Conservation (phyloP, 768 basidiomycete species). For the Amanita exitialis region DNA sequence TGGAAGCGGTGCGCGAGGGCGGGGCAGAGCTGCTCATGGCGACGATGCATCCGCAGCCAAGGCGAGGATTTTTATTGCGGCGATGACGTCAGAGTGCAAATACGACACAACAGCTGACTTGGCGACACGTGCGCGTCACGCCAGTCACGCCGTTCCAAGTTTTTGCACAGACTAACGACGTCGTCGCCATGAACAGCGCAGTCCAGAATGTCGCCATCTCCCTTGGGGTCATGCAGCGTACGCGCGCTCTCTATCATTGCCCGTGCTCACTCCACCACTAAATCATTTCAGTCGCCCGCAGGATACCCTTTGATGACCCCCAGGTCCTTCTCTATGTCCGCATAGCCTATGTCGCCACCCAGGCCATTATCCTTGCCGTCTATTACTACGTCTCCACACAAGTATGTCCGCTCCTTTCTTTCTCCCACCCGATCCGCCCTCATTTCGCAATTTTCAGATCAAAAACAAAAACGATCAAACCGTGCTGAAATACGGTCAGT, state of each 20-base stretch:
- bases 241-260: slow-evolving; percentile 2
- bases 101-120: neutral
- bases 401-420: slow-evolving; percentile 30
- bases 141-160: neutral
- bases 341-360: slow-evolving; percentile 69
- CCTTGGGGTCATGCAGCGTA: slow-evolving; percentile 88
- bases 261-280: neutral
- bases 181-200: slow-evolving; percentile 54
- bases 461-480: slow-evolving; percentile 94
- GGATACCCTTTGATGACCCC: slow-evolving; percentile 87
- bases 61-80: neutral
- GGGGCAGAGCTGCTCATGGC: slow-evolving; percentile 18
- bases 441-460: slow-evolving; percentile 38
- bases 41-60: slow-evolving; percentile 18
- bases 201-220: slow-evolving; percentile 82
- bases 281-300: slow-evolving; percentile 62
- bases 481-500: slow-evolving; percentile 88
- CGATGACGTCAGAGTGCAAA: slow-evolving; percentile 5
- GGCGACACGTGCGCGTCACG: neutral
- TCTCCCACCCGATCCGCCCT: neutral
- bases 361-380: slow-evolving; percentile 56
- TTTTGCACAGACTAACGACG: slow-evolving; percentile 1
- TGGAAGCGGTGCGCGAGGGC: slow-evolving; percentile 66
- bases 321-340: slow-evolving; percentile 74
- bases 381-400: slow-evolving; percentile 77